Evolutionary conservation across 2,329 filamentous ascomycete species (phyloP).

Genomic region (Aureobasidium uvarum): DNA sequence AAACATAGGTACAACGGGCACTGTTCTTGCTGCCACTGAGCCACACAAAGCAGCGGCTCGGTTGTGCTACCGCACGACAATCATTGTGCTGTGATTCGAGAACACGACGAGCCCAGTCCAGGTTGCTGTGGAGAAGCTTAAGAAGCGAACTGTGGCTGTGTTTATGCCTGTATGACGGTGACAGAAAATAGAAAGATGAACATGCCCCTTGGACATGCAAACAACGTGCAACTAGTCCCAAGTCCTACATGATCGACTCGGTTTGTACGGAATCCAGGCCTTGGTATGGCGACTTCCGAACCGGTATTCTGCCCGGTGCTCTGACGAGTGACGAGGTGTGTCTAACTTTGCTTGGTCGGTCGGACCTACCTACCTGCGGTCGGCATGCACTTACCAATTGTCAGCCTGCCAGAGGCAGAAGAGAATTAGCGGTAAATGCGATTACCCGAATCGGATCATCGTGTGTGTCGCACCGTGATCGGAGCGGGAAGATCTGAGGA

Average conservation of each 20-base stretch:
- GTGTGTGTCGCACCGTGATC: slow-evolving; percentile 6
- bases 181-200: slow-evolving; percentile 22
- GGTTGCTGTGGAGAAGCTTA: slow-evolving; percentile 24
- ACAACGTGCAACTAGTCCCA: not conserved
- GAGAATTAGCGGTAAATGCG: not conserved
- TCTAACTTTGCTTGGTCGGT: not conserved
- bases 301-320: not conserved
- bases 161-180: not conserved
- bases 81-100: slow-evolving; percentile 20
- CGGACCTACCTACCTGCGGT: slow-evolving; percentile 1
- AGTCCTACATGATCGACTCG: not conserved
- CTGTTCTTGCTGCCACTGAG: slow-evolving; percentile 7
- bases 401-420: not conserved
- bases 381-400: not conserved
- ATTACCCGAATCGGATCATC: not conserved
- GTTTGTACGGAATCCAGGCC: not conserved
- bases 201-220: not conserved
- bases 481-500: not conserved
- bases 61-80: slow-evolving; percentile 11
- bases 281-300: not conserved
- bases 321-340: not conserved
- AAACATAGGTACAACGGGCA: slow-evolving; percentile 6
- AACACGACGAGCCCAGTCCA: slow-evolving; percentile 11
- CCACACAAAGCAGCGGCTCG: slow-evolving; percentile 20
- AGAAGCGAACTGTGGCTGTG: slow-evolving; percentile 23